These are phyloP conservation scores for Xylariaceae sp. DNA, from an alignment of 2,329 filamentous ascomycete species.

Conservation along the genomic window DNA sequence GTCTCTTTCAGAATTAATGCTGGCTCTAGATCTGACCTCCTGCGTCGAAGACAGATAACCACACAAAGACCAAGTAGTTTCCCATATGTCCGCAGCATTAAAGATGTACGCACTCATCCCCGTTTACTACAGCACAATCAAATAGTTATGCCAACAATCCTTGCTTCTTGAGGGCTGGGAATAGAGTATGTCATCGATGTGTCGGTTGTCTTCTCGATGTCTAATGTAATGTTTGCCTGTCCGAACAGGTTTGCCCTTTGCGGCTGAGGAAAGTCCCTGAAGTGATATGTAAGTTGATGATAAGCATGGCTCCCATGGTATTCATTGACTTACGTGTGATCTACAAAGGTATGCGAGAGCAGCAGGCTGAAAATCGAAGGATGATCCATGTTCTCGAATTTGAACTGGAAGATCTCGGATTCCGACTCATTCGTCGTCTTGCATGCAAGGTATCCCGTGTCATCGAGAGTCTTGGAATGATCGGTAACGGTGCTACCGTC, in stretches of 20 bases:
- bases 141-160: slow-evolving; percentile 17
- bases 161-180: slow-evolving; percentile 7
- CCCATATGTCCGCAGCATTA: no score
- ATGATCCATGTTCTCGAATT: slow-evolving; percentile 12
- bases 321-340: slow-evolving; percentile 11
- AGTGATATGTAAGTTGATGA: background rate
- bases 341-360: slow-evolving; percentile 16
- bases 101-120: no score
- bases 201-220: slow-evolving; percentile 1
- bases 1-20: no score
- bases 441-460: no score
- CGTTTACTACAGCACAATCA: background rate
- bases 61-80: no score
- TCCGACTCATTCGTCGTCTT: slow-evolving; percentile 8
- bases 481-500: slow-evolving; percentile 4
- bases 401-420: slow-evolving; percentile 17
- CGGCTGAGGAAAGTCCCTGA: slow-evolving; percentile 14
- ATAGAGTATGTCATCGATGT: slow-evolving; percentile 11
- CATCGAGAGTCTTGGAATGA: background rate
- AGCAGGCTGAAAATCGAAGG: slow-evolving; percentile 14
- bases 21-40: no score
- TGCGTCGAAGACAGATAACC: no score
- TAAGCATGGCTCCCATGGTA: background rate
- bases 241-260: slow-evolving; percentile 14
- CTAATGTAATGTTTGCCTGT: slow-evolving; percentile 14